Evolutionary conservation across 2,329 filamentous ascomycete genomes (phyloP).

Genomic region (Neofusicoccum umdonicola): DNA sequence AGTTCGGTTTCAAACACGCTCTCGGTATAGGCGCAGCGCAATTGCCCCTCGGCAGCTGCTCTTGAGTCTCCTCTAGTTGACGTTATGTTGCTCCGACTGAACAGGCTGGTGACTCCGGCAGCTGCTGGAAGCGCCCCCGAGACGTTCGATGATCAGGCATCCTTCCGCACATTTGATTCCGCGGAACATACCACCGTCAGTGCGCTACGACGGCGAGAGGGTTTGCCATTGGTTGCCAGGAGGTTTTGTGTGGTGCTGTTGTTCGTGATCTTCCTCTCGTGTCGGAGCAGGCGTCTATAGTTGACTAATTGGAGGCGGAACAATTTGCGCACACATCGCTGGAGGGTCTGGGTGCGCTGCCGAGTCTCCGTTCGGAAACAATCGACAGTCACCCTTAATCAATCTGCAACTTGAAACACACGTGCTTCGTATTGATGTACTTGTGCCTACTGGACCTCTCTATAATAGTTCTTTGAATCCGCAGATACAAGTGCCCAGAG

Average conservation of each 20-base stretch:
- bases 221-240: background rate
- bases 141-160: background rate
- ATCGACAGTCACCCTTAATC: conserved; percentile 6
- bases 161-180: background rate
- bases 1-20: no score
- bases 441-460: background rate
- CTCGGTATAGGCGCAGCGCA: background rate
- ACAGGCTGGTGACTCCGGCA: no score
- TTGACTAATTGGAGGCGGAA: background rate
- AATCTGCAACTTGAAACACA: conserved; percentile 2
- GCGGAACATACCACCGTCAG: background rate
- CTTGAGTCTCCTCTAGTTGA: no score
- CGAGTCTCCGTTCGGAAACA: background rate
- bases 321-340: background rate
- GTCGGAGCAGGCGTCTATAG: background rate
- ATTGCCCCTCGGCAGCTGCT: background rate
- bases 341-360: background rate
- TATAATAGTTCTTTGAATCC: background rate
- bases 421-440: background rate
- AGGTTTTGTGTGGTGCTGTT: background rate
- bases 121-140: no score
- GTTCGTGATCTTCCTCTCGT: background rate
- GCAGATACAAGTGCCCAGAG: background rate
- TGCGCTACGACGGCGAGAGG: background rate
- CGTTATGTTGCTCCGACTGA: no score